Evolutionary conservation across 2,329 filamentous ascomycete genomes (phyloP).

Genomic region (Apiospora aurea): DNA sequence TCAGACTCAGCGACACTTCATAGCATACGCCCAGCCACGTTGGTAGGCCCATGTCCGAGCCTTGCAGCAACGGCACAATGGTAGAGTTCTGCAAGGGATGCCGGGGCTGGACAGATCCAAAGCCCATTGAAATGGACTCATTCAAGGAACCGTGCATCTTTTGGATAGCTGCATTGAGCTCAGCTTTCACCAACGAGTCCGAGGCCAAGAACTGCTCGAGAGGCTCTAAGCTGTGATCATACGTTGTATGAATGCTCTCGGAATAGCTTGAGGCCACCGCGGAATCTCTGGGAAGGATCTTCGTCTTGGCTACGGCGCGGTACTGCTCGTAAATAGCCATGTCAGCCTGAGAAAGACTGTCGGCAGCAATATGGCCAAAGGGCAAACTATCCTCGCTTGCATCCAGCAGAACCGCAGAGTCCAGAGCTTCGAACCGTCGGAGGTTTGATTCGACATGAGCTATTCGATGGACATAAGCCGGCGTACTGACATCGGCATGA

Average conservation of each 20-base stretch:
- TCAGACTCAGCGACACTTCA: constrained; percentile 57
- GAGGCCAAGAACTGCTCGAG: constrained; percentile 18
- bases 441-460: constrained; percentile 57
- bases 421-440: constrained; percentile 52
- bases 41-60: constrained; percentile 43
- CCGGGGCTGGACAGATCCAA: constrained; percentile 59
- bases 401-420: constrained; percentile 42
- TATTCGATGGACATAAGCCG: constrained; percentile 48
- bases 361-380: constrained; percentile 47
- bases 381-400: constrained; percentile 35
- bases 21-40: constrained; percentile 61
- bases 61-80: constrained; percentile 54
- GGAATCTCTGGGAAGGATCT: constrained; percentile 9
- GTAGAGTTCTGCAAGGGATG: constrained; percentile 66
- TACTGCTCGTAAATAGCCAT: constrained; percentile 32
- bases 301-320: neutral
- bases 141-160: constrained; percentile 2
- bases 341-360: constrained; percentile 57
- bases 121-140: neutral
- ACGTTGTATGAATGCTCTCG: neutral
- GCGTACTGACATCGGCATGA: constrained; percentile 44
- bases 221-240: neutral
- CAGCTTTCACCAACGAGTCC: neutral
- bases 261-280: neutral
- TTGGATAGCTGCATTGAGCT: neutral